A percentile compares a stretch with the other conserved stretches of the same genome.
phyloP scores from a whole-genome alignment of 2,329 filamentous ascomycete species.

The Dactylellina cionopaga region DNA sequence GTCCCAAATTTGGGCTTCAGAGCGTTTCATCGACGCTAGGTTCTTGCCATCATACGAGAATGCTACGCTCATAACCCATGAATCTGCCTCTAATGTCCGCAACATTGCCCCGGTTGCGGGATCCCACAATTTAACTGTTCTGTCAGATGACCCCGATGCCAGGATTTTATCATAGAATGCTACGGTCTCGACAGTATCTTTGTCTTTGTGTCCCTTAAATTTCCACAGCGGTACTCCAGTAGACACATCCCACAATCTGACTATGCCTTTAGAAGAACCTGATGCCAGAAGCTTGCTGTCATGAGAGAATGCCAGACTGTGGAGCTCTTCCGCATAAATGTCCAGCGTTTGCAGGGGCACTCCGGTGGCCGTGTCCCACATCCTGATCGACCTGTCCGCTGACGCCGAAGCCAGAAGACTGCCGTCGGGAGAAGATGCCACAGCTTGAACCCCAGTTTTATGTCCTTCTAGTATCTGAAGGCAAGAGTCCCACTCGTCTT shows the following conservation, averaged over 20 bases:
- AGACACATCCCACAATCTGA: not conserved
- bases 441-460: not conserved
- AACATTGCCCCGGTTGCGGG: no score
- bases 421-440: constrained; percentile 6
- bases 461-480: not conserved
- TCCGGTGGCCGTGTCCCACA: constrained; percentile 9
- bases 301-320: not conserved
- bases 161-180: no score
- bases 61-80: no score
- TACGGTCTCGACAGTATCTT: no score
- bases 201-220: no score
- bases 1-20: no score
- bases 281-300: not conserved
- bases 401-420: not conserved
- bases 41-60: constrained; percentile 95
- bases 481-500: no score
- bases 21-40: constrained; percentile 90
- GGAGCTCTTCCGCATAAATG: not conserved
- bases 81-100: no score
- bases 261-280: not conserved
- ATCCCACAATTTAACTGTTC: no score
- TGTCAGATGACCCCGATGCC: no score
- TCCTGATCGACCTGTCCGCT: not conserved
- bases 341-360: not conserved
- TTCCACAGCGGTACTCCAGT: no score